A percentile compares a stretch with the other conserved stretches of the same genome.
Evolutionary conservation across 805 yeast genomes (phyloP).

Genomic region (Kuraishia ogatae): DNA sequence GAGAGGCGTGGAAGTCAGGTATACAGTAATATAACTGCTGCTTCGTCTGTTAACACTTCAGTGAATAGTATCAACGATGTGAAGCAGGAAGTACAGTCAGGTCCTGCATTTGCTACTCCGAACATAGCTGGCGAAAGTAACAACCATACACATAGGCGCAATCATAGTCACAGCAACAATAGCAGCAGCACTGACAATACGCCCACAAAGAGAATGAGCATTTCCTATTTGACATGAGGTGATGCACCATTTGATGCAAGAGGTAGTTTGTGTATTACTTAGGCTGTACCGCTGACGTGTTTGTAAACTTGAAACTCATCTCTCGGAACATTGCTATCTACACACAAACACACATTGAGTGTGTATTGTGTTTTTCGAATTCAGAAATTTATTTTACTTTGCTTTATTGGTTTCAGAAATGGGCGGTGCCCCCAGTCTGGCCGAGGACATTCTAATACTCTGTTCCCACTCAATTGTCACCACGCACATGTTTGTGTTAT

Average conservation of each 20-base stretch:
- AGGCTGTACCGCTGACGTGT: too few relatives aligned
- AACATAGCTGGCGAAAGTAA: background rate
- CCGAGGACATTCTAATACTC: background rate
- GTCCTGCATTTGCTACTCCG: background rate
- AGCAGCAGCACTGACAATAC: conserved; percentile 1
- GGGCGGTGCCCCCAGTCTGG: background rate
- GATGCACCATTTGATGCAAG: too few relatives aligned
- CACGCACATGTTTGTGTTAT: background rate
- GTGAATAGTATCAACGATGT: background rate
- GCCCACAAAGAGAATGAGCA: conserved; percentile 1
- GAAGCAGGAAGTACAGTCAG: background rate
- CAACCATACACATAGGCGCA: background rate
- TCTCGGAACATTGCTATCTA: too few relatives aligned
- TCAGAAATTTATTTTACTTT: background rate
- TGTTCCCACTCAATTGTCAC: background rate
- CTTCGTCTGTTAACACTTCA: background rate
- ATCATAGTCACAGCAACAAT: background rate
- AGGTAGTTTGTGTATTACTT: too few relatives aligned
- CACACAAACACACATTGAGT: too few relatives aligned
- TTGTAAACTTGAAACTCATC: too few relatives aligned
- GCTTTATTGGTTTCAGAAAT: background rate
- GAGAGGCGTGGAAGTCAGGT: background rate
- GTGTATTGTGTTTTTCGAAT: background rate
- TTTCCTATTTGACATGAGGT: background rate
- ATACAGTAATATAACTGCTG: background rate